Base-by-base conservation (phyloP, 2,329 filamentous ascomycete species). In the Colletotrichum horii region DNA sequence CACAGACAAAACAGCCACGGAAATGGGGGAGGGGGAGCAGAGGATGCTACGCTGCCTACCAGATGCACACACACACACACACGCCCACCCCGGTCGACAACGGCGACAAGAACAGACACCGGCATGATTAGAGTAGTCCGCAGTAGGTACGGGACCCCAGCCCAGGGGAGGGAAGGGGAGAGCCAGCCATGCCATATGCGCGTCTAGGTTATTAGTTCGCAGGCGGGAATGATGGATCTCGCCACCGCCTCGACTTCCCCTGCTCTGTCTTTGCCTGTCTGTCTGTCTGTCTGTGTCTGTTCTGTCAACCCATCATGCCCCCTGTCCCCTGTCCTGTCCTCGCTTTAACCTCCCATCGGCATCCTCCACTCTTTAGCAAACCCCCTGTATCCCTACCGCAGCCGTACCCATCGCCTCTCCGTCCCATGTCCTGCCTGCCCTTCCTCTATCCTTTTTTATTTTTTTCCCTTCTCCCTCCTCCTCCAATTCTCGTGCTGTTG, bases 181-280 rank as follows among this genome's bases (percentile, higher is more conserved):
- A 43, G 36, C 36, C 36, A 43, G 16, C 36, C 36, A 43, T 43
- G 43, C 26, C 19, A 15, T 48, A 38, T 30, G 43, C n/a, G 22
- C 24, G 43, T 16, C 15, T 19, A 69, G 66, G 68, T 61, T 30
- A 30, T 56, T 24, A 70, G 66, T 43, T 43, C 67, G 66, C 52
- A 60, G 66, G 52, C 66, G 66, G 66, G 66, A 68, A 32, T 61
- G 58, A 61, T 61, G 58, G 58, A 30, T 30, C 56, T 74, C 32
- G 71, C 71, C 71, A 65, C 71, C 71, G 66, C 66, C 32, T 74
- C 43, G 71, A 43, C 12, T 28, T 36, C 26, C 61, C 70, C 70
- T 71, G 70, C 30, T 48, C 64, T 15, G 2, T 6, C 62, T 26
- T 2, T 24, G 16, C 19, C 22, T n/a, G 22, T n/a, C 34, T 48